A percentile compares a stretch with the other conserved stretches of the same genome.
Conservation (phyloP, 495 filamentous ascomycete species). For the Penicillium longicatenatum region DNA sequence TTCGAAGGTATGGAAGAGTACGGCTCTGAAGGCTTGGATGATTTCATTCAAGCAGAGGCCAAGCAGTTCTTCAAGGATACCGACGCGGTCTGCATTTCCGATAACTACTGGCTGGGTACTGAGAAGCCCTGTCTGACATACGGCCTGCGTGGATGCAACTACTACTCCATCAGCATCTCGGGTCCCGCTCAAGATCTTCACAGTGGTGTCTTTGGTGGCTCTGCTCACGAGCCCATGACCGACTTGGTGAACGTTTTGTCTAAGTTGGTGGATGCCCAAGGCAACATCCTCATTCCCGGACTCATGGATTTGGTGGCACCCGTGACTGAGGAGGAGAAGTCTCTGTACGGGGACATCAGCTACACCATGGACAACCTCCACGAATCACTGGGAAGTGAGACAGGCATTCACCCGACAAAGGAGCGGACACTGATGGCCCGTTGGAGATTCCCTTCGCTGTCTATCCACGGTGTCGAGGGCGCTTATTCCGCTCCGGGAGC, state of each 20-base stretch:
- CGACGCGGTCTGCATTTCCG: constrained; percentile 96
- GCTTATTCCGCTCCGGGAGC: constrained; percentile 92
- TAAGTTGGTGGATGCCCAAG: constrained; percentile 81
- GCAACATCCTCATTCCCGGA: constrained; percentile 87
- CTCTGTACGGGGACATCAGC: constrained; percentile 79
- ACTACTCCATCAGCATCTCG: constrained; percentile 85
- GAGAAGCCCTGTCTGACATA: constrained; percentile 98
- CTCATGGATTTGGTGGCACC: constrained; percentile 90
- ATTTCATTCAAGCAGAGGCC: constrained; percentile 85
- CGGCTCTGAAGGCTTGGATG: constrained; percentile 93
- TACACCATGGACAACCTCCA: constrained; percentile 96
- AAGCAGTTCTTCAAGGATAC: constrained; percentile 92
- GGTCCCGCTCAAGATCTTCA: constrained; percentile 94
- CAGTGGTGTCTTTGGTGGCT: constrained; percentile 94
- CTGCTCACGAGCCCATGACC: constrained; percentile 97
- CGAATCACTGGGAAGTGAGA: constrained; percentile 84
- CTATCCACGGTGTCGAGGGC: constrained; percentile 94
- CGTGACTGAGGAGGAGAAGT: constrained; percentile 80
- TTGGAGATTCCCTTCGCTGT: constrained; percentile 92
- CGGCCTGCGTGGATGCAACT: constrained; percentile 95
- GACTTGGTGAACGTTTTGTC: constrained; percentile 81
- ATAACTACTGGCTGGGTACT: constrained; percentile 99
- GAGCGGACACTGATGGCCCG: constrained; percentile 90
- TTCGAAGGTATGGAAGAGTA: constrained; percentile 99
- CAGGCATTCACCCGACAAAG: constrained; percentile 80